Evolutionary conservation across 345 rosid genomes (phyloP).

Genomic region (Sonneratia caseolaris): DNA sequence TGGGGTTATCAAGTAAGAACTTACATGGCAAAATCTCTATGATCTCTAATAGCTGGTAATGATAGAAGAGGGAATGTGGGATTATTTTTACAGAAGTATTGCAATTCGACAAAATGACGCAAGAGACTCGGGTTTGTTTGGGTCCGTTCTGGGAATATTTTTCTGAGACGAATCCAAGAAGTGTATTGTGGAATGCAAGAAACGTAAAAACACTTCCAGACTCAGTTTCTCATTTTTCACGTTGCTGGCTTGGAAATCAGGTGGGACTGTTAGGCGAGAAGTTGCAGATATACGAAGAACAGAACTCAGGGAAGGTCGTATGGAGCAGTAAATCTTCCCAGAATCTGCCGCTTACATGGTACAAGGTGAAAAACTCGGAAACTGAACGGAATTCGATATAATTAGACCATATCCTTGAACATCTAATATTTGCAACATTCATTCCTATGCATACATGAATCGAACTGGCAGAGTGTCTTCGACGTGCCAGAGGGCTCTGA

Average conservation of each 20-base stretch:
- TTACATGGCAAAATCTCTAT: background rate
- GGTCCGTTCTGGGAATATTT: too few species aligned
- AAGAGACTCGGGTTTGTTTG: too few species aligned
- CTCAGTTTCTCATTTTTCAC: background rate
- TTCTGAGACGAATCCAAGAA: background rate
- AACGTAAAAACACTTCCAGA: background rate
- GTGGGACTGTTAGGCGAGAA: conserved; percentile 66
- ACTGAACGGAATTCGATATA: background rate
- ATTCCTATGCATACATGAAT: background rate
- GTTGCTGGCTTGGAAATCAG: conserved; percentile 17
- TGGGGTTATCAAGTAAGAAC: conserved; percentile 74
- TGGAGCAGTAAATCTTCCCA: conserved; percentile 40
- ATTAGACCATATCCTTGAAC: too few species aligned
- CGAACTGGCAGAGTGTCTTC: conserved; percentile 34
- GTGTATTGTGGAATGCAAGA: background rate
- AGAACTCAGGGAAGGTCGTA: conserved; percentile 23
- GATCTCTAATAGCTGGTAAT: background rate
- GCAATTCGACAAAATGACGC: too few species aligned
- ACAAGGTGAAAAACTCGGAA: conserved; percentile 45
- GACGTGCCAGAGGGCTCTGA: conserved; percentile 45
- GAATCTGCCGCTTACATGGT: conserved; percentile 58
- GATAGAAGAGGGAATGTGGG: background rate
- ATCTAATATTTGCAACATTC: background rate
- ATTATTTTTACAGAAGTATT: too few species aligned
- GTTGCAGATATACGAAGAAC: conserved; percentile 28